Evolutionary conservation across 495 filamentous ascomycete species (phyloP).

Genomic region (Symbiotaphrina buchneri): DNA sequence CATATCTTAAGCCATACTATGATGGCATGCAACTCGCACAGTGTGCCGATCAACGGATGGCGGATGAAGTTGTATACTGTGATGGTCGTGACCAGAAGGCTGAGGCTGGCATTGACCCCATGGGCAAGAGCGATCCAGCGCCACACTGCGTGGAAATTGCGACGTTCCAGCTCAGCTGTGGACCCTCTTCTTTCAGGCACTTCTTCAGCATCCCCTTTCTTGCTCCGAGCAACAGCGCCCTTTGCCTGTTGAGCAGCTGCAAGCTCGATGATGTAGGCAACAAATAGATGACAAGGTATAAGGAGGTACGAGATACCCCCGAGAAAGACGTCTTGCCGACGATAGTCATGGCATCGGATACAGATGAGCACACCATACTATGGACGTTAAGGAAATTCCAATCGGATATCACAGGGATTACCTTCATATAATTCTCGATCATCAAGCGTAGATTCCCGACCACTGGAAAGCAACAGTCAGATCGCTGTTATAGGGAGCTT

Average conservation of each 20-base stretch:
- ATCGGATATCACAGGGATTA: conserved; percentile 11
- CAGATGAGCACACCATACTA: conserved; percentile 91
- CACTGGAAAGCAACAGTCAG: conserved; percentile 25
- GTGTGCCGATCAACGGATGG: conserved; percentile 80
- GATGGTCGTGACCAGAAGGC: conserved; percentile 55
- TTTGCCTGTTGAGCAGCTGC: conserved; percentile 57
- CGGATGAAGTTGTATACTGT: conserved; percentile 77
- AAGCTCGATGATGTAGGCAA: conserved; percentile 73
- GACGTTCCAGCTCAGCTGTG: conserved; percentile 18
- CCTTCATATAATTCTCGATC: conserved; percentile 95
- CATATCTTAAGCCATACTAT: conserved; percentile 91
- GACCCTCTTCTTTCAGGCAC: conserved; percentile 40
- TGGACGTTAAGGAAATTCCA: not conserved
- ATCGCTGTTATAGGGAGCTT: not conserved
- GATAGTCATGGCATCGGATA: conserved; percentile 73
- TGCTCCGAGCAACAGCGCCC: conserved; percentile 33
- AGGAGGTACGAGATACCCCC: conserved; percentile 59
- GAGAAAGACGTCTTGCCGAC: conserved; percentile 49
- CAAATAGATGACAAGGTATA: conserved; percentile 72
- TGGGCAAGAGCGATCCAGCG: conserved; percentile 52
- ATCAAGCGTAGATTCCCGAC: conserved; percentile 83
- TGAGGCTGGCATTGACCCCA: conserved; percentile 61
- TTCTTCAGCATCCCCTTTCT: conserved; percentile 37
- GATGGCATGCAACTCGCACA: conserved; percentile 77
- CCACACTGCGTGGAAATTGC: conserved; percentile 50